A percentile compares a stretch with the other conserved stretches of the same genome.
These are phyloP conservation scores for Brasenia schreberi DNA, from an alignment of 164 flowering plant species.

Conservation along the genomic window DNA sequence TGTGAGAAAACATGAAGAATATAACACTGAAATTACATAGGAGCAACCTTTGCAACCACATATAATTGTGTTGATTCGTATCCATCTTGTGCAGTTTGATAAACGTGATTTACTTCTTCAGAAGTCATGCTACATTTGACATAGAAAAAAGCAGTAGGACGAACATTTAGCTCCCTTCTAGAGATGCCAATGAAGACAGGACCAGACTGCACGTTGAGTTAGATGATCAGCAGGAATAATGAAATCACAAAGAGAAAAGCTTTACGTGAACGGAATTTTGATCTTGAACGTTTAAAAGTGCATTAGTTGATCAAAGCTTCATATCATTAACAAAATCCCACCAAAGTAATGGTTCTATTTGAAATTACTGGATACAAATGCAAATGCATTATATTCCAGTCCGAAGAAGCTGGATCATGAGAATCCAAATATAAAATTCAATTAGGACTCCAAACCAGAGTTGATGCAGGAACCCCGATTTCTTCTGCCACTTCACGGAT, in stretches of 20 bases:
- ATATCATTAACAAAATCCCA: no score
- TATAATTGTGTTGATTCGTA: conserved; percentile 79
- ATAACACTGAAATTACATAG: neutral
- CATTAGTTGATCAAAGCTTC: no score
- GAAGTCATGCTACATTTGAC: conserved; percentile 65
- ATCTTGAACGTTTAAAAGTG: no score
- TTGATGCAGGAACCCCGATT: conserved; percentile 65
- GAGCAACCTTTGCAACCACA: conserved; percentile 54
- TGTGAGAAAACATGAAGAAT: neutral
- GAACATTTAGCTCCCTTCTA: conserved; percentile 65
- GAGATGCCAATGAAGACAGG: conserved; percentile 80
- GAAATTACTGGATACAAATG: no score
- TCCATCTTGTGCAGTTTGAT: conserved; percentile 74
- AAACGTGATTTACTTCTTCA: conserved; percentile 49
- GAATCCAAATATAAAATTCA: neutral
- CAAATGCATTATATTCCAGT: no score
- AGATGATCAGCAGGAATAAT: neutral
- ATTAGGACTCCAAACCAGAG: conserved; percentile 25
- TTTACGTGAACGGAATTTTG: neutral
- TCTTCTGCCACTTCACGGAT: conserved; percentile 96
- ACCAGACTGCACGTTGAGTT: conserved; percentile 30
- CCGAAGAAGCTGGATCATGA: neutral
- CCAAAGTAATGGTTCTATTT: no score
- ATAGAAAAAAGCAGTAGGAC: conserved; percentile 88
- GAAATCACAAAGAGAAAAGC: neutral